Conservation (phyloP, 768 basidiomycete genomes). For the Leccinum disarticulatum region DNA sequence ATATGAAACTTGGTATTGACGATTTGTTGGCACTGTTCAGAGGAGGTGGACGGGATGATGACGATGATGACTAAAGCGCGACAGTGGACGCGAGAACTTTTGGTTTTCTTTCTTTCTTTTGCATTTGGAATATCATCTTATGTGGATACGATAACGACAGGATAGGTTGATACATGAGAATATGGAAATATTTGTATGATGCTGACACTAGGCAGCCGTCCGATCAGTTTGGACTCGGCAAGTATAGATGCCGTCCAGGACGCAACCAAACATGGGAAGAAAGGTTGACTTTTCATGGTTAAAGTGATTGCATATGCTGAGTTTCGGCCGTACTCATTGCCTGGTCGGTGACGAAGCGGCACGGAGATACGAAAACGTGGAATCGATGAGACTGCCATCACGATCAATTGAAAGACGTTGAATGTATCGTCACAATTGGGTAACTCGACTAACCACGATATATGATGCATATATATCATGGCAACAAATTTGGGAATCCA, state of each 20-base stretch:
- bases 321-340: not conserved
- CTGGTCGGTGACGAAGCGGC: not conserved
- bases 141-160: not conserved
- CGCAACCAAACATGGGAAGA: not conserved
- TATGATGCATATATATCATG: not conserved
- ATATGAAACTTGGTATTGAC: slow-evolving; percentile 77
- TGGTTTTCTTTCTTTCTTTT: not conserved
- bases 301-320: not conserved
- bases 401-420: not conserved
- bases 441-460: not conserved
- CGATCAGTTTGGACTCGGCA: not conserved
- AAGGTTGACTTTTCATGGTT: not conserved
- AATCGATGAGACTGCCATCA: not conserved
- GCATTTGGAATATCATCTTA: not conserved
- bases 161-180: not conserved
- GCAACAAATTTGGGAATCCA: not conserved
- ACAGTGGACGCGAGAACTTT: not conserved
- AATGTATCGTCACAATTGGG: not conserved
- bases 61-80: slow-evolving; percentile 39
- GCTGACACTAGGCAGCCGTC: not conserved
- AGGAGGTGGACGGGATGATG: slow-evolving; percentile 55
- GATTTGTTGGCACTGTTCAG: slow-evolving; percentile 83
- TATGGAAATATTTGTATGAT: not conserved
- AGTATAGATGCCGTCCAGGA: not conserved
- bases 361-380: not conserved